Base-by-base conservation (phyloP, 805 yeast species). In the Lachancea sp. region DNA sequence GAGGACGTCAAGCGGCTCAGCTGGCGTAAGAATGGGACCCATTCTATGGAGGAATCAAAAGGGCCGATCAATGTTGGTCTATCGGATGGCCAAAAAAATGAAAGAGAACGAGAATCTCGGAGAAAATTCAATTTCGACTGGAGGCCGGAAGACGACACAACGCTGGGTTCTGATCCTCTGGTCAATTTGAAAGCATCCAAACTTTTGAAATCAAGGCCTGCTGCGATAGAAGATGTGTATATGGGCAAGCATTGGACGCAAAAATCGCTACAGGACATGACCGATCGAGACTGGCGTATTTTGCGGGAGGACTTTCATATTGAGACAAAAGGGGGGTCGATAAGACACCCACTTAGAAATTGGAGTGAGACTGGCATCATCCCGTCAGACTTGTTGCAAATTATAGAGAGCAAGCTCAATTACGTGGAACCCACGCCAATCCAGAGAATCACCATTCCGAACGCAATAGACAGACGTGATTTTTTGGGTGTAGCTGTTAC, bases 401-500 rank as follows among this genome's bases (percentile, higher is more conserved):
- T 70, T 6, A 46, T 82, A 2, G 51, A 55, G 0, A 36, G 59
- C 0, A 57, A 66, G 5, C 56, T 77, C 19, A 72, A 75, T 0
- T 89, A 77, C 56, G 49, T 53, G 1, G 77, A 76, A 8, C 98
- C 98, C 3, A 85, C 97, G 0, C 93, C 98, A 0, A 84, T 93
- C 47, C 99, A 91, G 61, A 68, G 96, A 50, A 93, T 95, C 0
- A 75, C 96, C 0, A 78, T 91, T 3, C 96, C 97, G 0, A 62
- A 61, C 46, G 67, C 82, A 20, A 81, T 83, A 0, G 55, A 68
- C 0, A 68, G 73, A 2, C 65, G 78, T 19, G 96, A 91, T 60
- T 70, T 86, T 2, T 72, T 90, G 17, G 98, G 96, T 12, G 76
- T 90, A n/a, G 97, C 98, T 0, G 89, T 89, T 53, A 91, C 99